Conservation (phyloP, 768 basidiomycete genomes). For the Tulasnella sp. region DNA sequence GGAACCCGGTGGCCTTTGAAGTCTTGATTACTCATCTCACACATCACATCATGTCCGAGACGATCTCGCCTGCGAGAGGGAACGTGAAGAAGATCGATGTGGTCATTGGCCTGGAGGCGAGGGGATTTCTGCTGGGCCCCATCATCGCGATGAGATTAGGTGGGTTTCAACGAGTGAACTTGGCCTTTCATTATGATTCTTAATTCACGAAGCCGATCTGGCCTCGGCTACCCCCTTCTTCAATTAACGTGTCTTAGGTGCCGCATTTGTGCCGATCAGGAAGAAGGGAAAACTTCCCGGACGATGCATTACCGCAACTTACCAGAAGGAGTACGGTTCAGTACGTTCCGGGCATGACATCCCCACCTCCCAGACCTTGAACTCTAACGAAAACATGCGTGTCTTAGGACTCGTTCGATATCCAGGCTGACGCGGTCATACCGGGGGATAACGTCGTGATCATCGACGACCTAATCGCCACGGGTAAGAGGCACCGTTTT, state of each 20-base stretch:
- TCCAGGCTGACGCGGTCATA: conserved; percentile 78
- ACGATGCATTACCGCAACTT: conserved; percentile 56
- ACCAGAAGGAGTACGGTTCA: conserved; percentile 88
- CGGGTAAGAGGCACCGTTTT: conserved; percentile 42
- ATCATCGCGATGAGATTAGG: conserved; percentile 77
- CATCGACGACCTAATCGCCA: conserved; percentile 93
- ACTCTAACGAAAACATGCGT: neutral
- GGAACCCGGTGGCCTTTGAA: conserved; percentile 79
- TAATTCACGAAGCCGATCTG: neutral
- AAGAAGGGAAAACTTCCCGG: conserved; percentile 96
- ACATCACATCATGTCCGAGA: conserved; percentile 73
- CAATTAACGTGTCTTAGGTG: conserved; percentile 30
- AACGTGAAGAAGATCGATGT: conserved; percentile 66
- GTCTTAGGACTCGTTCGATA: conserved; percentile 88
- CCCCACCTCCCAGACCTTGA: neutral
- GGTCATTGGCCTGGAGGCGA: conserved; percentile 88
- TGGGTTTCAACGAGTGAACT: neutral
- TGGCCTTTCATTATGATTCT: neutral
- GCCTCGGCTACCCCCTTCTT: neutral
- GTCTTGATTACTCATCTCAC: conserved; percentile 81
- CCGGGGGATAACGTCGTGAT: conserved; percentile 77
- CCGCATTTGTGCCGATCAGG: conserved; percentile 91
- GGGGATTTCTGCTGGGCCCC: conserved; percentile 92
- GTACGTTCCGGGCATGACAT: conserved; percentile 30
- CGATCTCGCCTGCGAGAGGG: conserved; percentile 33